These are phyloP conservation scores for Backusella tuberculispora DNA, from an alignment of 192 early-diverging fungal genomes.

Conservation along the genomic window DNA sequence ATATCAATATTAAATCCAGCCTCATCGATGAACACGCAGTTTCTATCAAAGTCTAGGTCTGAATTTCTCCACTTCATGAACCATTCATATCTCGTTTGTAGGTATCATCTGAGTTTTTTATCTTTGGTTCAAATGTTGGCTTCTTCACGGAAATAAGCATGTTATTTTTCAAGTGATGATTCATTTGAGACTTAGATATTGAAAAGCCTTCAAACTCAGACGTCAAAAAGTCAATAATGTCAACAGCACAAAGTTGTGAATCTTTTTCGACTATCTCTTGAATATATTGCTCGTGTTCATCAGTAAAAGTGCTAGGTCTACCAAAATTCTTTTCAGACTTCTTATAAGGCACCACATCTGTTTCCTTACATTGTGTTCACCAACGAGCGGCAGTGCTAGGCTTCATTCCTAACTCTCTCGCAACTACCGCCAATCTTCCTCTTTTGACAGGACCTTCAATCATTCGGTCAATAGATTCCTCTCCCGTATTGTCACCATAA, in stretches of 20 bases:
- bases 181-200: conserved; percentile 11
- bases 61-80: too few species aligned
- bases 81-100: too few species aligned
- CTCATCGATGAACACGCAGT: too few species aligned
- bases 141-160: too few species aligned
- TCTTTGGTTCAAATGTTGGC: too few species aligned
- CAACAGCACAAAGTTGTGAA: conserved; percentile 14
- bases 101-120: too few species aligned
- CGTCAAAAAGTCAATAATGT: too few species aligned
- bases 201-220: too few species aligned
- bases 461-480: not conserved
- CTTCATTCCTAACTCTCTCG: not conserved
- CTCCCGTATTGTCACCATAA: not conserved
- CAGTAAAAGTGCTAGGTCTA: conserved; percentile 1
- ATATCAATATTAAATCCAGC: too few species aligned
- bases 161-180: not conserved
- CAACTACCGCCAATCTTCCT: not conserved
- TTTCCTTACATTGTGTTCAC: not conserved
- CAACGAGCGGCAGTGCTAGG: not conserved
- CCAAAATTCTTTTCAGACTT: not conserved
- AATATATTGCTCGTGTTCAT: conserved; percentile 6
- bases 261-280: too few species aligned
- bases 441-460: not conserved
- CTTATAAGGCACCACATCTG: not conserved
- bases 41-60: too few species aligned